phyloP scores from a whole-genome alignment of 2,329 filamentous ascomycete genomes.

The Elsinoe fawcettii region DNA sequence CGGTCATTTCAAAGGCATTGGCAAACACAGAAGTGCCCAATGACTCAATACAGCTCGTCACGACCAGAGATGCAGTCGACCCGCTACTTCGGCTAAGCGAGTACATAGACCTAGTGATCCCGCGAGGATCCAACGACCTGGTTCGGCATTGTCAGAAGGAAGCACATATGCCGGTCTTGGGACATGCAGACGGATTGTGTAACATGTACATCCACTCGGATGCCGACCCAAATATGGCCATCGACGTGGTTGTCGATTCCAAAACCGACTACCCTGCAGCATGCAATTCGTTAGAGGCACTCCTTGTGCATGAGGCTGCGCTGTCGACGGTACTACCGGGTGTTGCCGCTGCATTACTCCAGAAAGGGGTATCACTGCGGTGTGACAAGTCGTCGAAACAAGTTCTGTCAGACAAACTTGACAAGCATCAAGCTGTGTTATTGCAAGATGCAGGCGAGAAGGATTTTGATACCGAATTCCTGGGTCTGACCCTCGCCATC shows the following conservation, averaged over 20 bases:
- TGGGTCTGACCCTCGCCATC: constrained; percentile 75
- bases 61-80: constrained; percentile 82
- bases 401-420: constrained; percentile 47
- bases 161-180: constrained; percentile 90
- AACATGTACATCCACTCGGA: constrained; percentile 74
- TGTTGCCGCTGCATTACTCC: constrained; percentile 65
- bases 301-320: constrained; percentile 71
- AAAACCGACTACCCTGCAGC: constrained; percentile 93
- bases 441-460: constrained; percentile 58
- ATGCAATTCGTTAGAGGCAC: constrained; percentile 88
- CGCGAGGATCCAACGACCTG: constrained; percentile 81
- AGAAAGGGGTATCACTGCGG: constrained; percentile 70
- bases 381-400: constrained; percentile 66
- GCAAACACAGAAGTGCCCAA: constrained; percentile 67
- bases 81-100: constrained; percentile 78
- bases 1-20: constrained; percentile 72
- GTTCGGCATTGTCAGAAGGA: constrained; percentile 83
- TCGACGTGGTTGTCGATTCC: constrained; percentile 74
- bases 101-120: constrained; percentile 91
- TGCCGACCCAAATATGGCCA: constrained; percentile 64
- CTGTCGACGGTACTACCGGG: constrained; percentile 59
- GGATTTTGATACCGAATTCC: constrained; percentile 85
- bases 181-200: constrained; percentile 92
- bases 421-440: constrained; percentile 33
- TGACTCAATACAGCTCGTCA: constrained; percentile 85